Conservation (phyloP, 768 basidiomycete genomes). For the Tricholomella constricta region DNA sequence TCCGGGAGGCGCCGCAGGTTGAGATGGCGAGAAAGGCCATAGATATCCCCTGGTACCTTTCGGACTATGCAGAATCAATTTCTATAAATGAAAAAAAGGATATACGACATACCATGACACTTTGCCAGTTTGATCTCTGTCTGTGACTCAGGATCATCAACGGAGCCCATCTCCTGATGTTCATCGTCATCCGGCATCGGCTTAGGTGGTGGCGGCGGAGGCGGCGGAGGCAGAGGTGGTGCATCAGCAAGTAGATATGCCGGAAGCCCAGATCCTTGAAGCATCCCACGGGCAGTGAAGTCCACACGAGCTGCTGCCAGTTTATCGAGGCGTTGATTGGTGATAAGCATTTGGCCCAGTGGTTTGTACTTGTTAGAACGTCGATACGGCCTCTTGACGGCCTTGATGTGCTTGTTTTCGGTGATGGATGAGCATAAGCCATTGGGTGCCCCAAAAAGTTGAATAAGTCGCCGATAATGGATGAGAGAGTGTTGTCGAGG, state of each 20-base stretch:
- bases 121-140: constrained; percentile 6
- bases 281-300: constrained; percentile 24
- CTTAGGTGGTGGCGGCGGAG: background rate
- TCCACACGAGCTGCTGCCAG: constrained; percentile 17
- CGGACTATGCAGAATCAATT: too few relatives aligned
- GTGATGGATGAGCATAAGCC: constrained; percentile 39
- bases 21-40: constrained; percentile 15
- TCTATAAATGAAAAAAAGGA: constrained; percentile 5
- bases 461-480: constrained; percentile 17
- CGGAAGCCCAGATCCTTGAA: constrained; percentile 5
- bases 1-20: constrained; percentile 19
- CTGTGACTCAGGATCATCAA: constrained; percentile 5
- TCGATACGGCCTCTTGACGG: constrained; percentile 36
- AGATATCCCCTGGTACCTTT: background rate
- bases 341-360: constrained; percentile 33
- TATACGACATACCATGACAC: constrained; percentile 8
- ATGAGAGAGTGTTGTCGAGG: constrained; percentile 21
- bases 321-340: constrained; percentile 32
- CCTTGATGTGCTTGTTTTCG: constrained; percentile 35
- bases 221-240: background rate
- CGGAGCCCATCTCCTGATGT: background rate
- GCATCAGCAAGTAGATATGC: background rate
- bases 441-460: constrained; percentile 32
- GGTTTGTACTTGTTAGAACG: constrained; percentile 27
- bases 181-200: constrained; percentile 3